Evolutionary conservation across 768 basidiomycete genomes (phyloP), one percentile per base, ranked within the genome.

Genomic region (Psilocybe azurescens): DNA sequence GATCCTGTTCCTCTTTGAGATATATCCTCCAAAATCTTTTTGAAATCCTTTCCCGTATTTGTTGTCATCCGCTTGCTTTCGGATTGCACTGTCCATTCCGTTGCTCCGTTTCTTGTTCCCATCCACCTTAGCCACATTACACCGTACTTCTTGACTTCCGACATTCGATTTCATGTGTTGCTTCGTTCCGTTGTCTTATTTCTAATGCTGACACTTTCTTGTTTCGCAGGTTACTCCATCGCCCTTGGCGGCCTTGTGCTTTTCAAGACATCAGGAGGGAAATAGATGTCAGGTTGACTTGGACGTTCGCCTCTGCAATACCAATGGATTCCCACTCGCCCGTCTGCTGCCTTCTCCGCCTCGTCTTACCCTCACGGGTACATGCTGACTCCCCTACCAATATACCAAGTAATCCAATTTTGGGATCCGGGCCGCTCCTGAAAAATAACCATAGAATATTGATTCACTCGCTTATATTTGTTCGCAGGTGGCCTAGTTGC

Each of bases 241-340:
- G 96, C 97, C 0, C 80, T 97, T 3, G 86, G 80, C 50, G 95
- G 95, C 30, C 84, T 97, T 20, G 74, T 98, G 63, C 76, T 95
- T 55, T 97, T 91, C 84, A 96, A 91, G 81, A 91, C 90, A n/a
- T 59, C 62, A 5, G 53, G 54, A 18, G 53, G 58, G 29, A 63
- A 63, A 56, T 63, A 59, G 58, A 52, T 41, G 24, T 41, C 14
- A 33, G 7, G 11, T 2, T 36, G 18, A 38, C n/a, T 16, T 16
- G 20, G 24, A n/a, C 9, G 29, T 8, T 24, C 5, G 32, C 20
- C 30, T 20, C n/a, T 36, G 32, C 4, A 28, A 32, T 9, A 6
- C 11, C 29, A 36, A 7, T 36, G 33, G 33, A 36, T 36, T 36
- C 33, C 33, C 41, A 44, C 41, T 13, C n/a, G 14, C 41, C 14